phyloP scores from a whole-genome alignment of 768 basidiomycete species.

The Grammothele lineata region DNA sequence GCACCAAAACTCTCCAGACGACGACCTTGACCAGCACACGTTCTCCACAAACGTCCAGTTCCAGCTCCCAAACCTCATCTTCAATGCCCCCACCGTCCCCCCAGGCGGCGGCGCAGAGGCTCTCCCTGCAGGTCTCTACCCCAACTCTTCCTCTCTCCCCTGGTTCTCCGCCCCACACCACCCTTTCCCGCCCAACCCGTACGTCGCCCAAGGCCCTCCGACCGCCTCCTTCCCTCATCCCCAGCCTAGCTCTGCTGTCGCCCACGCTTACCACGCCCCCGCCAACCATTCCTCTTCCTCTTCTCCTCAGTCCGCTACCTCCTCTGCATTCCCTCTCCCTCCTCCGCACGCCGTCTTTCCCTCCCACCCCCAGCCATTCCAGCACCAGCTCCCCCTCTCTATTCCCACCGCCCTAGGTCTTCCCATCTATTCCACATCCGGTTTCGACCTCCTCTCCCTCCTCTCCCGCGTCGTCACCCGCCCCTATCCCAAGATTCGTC shows the following conservation, averaged over 20 bases:
- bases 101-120: slow-evolving; percentile 75
- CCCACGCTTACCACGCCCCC: not conserved
- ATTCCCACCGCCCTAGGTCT: slow-evolving; percentile 29
- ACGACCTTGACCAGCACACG: slow-evolving; percentile 16
- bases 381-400: slow-evolving; percentile 13
- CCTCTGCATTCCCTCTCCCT: not conserved
- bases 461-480: slow-evolving; percentile 74
- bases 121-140: slow-evolving; percentile 42
- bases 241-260: not conserved
- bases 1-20: slow-evolving; percentile 10
- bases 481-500: slow-evolving; percentile 64
- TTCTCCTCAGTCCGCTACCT: slow-evolving; percentile 2
- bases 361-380: slow-evolving; percentile 1
- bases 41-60: slow-evolving; percentile 38
- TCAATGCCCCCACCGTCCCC: slow-evolving; percentile 56
- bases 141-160: slow-evolving; percentile 23
- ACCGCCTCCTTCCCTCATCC: not conserved
- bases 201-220: not conserved
- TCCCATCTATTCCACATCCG: slow-evolving; percentile 84
- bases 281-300: slow-evolving; percentile 2
- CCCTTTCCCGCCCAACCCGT: slow-evolving; percentile 12
- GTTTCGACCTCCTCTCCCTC: slow-evolving; percentile 85
- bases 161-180: slow-evolving; percentile 44
- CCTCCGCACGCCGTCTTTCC: not conserved
- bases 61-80: slow-evolving; percentile 65